Base-by-base conservation (phyloP, 768 basidiomycete genomes). In the Leccinellum rugosiceps region DNA sequence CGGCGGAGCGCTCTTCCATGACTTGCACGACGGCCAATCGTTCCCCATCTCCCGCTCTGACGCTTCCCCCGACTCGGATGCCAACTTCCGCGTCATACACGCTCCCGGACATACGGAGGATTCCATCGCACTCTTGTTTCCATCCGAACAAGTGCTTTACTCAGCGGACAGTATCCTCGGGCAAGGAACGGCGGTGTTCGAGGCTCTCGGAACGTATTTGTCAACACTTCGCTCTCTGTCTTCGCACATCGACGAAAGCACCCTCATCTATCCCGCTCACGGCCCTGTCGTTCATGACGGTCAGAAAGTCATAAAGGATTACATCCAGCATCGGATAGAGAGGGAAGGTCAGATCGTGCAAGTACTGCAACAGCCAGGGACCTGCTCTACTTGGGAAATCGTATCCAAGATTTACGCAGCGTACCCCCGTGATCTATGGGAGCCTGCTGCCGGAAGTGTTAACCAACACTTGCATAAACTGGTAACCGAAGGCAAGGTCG, bases 131-230 rank as follows among this genome's bases (percentile, higher is more conserved):
- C 76, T 98, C 38, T 76, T 86, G 55, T 76, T 94, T 51, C 77
- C 82, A 0, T 80, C 81, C 46, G 92, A 95, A 64, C 74, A 76
- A 25, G 86, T 85, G 0, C 79, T 98, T 15, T 94, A 95, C 75
- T 95, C 93, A 0, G 92, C 89, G 0, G 96, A 98, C 74, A 92
- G 87, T 5, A 83, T 98, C 7, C 82, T 98, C 30, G 96, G 96
- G 0, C 85, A 94, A 60, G 94, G 94, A 8, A 92, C 93, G 0
- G 80, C 94, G 3, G 85, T 95, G 5, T 97, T 98, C 68, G 88
- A 90, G 62, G 89, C 96, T 64, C 83, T 98, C 14, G 75, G 78
- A 0, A 65, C 80, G 5, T 97, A 94, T 65, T 71, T 95, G 21
- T 58, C 74, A 5, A 87, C 85, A 57, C 79, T 96, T 45, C 77